Evolutionary conservation across 1,284 basidiomycete genomes (phyloP).

Genomic region (Naganishia cerealis): DNA sequence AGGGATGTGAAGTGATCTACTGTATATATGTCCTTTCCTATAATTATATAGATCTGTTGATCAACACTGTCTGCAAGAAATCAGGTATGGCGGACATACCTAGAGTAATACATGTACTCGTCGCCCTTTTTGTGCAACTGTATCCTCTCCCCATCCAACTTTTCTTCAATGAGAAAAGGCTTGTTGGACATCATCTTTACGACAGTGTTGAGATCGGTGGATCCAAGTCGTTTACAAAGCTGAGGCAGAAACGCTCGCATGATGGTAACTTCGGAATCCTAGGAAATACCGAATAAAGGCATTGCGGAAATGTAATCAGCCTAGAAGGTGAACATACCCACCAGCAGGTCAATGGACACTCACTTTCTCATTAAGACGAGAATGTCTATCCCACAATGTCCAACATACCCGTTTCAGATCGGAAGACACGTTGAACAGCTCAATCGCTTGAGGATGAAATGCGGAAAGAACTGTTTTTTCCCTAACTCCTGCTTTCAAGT

Average conservation of each 20-base stretch:
- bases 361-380: constrained; percentile 15
- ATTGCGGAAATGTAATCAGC: not conserved
- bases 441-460: constrained; percentile 86
- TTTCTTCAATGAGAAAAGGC: constrained; percentile 88
- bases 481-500: constrained; percentile 55
- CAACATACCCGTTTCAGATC: constrained; percentile 86
- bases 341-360: not conserved
- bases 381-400: constrained; percentile 53
- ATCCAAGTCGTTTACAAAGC: constrained; percentile 81
- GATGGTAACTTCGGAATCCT: constrained; percentile 78
- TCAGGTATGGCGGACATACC: constrained; percentile 56
- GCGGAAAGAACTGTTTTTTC: constrained; percentile 83
- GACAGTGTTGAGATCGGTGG: constrained; percentile 69
- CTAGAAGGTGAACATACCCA: not conserved
- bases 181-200: constrained; percentile 71
- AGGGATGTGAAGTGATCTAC: constrained; percentile 46
- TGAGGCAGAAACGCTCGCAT: constrained; percentile 86
- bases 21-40: constrained; percentile 91
- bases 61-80: constrained; percentile 4
- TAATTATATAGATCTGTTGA: constrained; percentile 7
- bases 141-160: constrained; percentile 90
- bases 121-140: constrained; percentile 86
- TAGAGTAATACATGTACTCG: constrained; percentile 85
- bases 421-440: constrained; percentile 89
- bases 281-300: not conserved